Percentiles rank a stretch among this genome's conserved stretches.
These are phyloP conservation scores for Sugiyamaella marilandica DNA, from an alignment of 805 yeast genomes.

Conservation along the genomic window DNA sequence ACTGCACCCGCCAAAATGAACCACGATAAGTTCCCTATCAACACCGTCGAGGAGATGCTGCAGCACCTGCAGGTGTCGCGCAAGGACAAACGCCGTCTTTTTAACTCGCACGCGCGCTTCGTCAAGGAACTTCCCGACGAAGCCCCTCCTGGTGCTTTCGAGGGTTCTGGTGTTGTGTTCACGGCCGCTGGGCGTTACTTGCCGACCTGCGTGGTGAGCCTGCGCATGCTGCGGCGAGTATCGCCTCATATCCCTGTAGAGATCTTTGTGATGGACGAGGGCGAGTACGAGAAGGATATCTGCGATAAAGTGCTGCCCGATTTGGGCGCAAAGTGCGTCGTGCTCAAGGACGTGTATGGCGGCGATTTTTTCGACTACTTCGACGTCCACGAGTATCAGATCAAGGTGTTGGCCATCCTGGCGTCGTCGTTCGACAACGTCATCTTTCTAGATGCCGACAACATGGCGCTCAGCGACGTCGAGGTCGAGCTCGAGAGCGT, in stretches of 20 bases:
- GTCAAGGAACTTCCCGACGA: constrained; percentile 42
- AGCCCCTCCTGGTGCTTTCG: constrained; percentile 13
- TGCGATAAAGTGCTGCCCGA: constrained; percentile 60
- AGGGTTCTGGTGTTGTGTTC: constrained; percentile 51
- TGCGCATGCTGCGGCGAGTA: constrained; percentile 56
- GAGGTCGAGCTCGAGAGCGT: constrained; percentile 53
- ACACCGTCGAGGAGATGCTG: constrained; percentile 51
- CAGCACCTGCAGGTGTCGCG: constrained; percentile 44
- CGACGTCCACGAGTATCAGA: constrained; percentile 59
- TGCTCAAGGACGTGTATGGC: constrained; percentile 60
- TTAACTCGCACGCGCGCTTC: constrained; percentile 44
- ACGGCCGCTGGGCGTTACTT: constrained; percentile 80
- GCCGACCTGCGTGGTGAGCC: constrained; percentile 61
- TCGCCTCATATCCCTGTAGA: constrained; percentile 75
- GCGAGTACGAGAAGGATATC: constrained; percentile 65
- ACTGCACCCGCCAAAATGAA: constrained; percentile 32
- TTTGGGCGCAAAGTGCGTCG: constrained; percentile 61
- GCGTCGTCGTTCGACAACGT: constrained; percentile 72
- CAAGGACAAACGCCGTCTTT: constrained; percentile 43
- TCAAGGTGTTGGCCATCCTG: constrained; percentile 62
- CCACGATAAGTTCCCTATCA: constrained; percentile 30
- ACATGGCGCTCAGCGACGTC: constrained; percentile 62
- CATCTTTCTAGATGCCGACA: constrained; percentile 69
- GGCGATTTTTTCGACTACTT: constrained; percentile 43
- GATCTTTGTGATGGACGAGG: constrained; percentile 64